A percentile compares a stretch with the other conserved stretches of the same genome.
Conservation (phyloP, 306 rosid genomes). For the Quercus rubra region DNA sequence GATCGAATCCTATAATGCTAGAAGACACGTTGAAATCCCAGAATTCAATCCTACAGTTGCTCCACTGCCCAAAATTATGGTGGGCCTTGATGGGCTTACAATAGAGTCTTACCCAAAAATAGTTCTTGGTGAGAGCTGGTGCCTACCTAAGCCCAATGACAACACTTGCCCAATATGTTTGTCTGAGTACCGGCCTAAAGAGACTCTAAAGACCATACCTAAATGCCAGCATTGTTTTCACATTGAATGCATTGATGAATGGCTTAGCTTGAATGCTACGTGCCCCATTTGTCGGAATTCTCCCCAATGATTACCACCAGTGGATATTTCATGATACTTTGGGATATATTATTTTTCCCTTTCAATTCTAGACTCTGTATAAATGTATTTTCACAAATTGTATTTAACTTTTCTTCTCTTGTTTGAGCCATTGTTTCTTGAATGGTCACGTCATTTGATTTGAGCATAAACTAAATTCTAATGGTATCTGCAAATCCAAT, state of each 20-base stretch:
- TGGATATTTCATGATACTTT: background rate
- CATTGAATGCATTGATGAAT: conserved; percentile 64
- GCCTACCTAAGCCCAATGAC: conserved; percentile 43
- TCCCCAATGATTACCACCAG: conserved; percentile 11
- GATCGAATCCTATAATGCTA: conserved; percentile 12
- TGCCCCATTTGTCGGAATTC: conserved; percentile 78
- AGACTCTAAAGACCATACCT: conserved; percentile 59
- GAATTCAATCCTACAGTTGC: conserved; percentile 40
- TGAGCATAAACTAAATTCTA: no score
- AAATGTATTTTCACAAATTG: no score
- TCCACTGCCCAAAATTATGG: conserved; percentile 14
- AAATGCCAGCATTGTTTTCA: conserved; percentile 74
- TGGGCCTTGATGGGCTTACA: conserved; percentile 54
- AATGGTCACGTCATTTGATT: no score
- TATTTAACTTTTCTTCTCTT: no score
- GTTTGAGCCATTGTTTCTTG: no score
- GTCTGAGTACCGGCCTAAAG: conserved; percentile 56
- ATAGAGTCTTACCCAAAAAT: conserved; percentile 60
- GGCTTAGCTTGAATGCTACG: conserved; percentile 65
- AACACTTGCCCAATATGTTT: conserved; percentile 60
- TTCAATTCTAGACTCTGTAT: background rate
- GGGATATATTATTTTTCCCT: background rate
- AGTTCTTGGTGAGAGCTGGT: conserved; percentile 44
- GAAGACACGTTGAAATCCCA: conserved; percentile 5
- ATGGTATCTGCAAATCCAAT: no score